A percentile compares a stretch with the other conserved stretches of the same genome.
phyloP scores from a whole-genome alignment of 495 filamentous ascomycete species.

The Zalerion maritima region DNA sequence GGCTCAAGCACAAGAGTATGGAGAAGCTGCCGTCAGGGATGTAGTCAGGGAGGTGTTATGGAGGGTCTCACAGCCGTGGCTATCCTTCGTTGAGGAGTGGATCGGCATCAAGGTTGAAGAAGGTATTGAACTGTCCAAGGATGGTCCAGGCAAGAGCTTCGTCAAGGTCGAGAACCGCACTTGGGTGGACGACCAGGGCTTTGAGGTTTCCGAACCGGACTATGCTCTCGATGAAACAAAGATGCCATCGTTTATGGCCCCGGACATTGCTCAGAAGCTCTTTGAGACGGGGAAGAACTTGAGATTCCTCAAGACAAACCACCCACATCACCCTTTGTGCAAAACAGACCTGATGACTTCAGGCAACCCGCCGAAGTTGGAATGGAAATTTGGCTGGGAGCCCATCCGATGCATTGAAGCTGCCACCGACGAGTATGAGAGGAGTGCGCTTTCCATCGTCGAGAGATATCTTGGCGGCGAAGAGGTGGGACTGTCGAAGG shows the following conservation, averaged over 20 bases:
- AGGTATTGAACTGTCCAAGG: conserved; percentile 30
- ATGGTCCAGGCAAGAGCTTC: conserved; percentile 36
- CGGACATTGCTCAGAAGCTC: conserved; percentile 47
- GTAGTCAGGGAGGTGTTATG: conserved; percentile 53
- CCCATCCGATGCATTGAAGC: conserved; percentile 48
- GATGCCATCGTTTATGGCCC: conserved; percentile 52
- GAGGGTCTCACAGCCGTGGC: conserved; percentile 54
- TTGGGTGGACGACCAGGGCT: conserved; percentile 38
- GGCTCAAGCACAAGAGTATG: conserved; percentile 48
- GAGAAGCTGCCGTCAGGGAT: conserved; percentile 42
- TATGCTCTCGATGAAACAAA: conserved; percentile 44
- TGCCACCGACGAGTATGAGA: conserved; percentile 50
- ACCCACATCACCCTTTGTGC: conserved; percentile 65
- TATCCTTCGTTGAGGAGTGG: conserved; percentile 59
- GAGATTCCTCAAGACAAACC: conserved; percentile 53
- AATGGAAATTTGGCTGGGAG: conserved; percentile 66
- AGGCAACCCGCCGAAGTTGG: conserved; percentile 39
- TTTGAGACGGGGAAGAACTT: conserved; percentile 71
- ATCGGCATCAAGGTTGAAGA: conserved; percentile 51
- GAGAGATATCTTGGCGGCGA: no score
- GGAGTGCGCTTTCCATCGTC: no score
- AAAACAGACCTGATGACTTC: conserved; percentile 27
- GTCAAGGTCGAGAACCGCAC: conserved; percentile 44
- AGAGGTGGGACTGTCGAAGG: no score
- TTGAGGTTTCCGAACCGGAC: conserved; percentile 36